These are phyloP conservation scores for Datura wrightii DNA, from an alignment of 257 asterid genomes.

Conservation along the genomic window DNA sequence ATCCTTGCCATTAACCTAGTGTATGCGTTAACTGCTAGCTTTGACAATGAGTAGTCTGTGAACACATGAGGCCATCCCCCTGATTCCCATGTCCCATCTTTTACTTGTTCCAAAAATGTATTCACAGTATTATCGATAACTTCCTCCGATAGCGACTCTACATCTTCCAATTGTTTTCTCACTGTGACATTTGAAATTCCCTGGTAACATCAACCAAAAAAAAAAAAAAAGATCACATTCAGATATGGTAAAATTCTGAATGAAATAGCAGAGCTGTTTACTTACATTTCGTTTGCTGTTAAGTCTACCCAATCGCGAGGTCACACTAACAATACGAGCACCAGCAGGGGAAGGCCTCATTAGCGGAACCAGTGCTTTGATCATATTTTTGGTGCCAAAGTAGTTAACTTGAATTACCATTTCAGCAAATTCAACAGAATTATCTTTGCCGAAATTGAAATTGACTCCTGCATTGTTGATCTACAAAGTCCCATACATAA, in stretches of 20 bases:
- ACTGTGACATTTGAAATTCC: constrained; percentile 64
- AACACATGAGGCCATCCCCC: constrained; percentile 87
- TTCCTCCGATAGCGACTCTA: constrained; percentile 67
- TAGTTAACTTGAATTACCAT: constrained; percentile 74
- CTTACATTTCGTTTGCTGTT: constrained; percentile 79
- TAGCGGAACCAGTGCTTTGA: constrained; percentile 73
- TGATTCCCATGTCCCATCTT: constrained; percentile 74
- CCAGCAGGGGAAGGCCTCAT: constrained; percentile 74
- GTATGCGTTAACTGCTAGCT: constrained; percentile 73
- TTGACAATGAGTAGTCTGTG: constrained; percentile 90
- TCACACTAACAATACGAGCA: constrained; percentile 80
- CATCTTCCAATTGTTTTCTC: constrained; percentile 68
- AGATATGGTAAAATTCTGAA: not conserved
- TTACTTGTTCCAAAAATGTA: constrained; percentile 66
- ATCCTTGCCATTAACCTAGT: constrained; percentile 65
- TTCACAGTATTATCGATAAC: constrained; percentile 60
- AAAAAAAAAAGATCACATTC: not conserved
- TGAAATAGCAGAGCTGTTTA: not conserved
- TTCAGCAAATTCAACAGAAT: constrained; percentile 75
- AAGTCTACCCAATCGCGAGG: constrained; percentile 81
- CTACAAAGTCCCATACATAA: constrained; percentile 45
- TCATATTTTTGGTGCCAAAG: constrained; percentile 80
- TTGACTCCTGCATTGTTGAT: constrained; percentile 92
- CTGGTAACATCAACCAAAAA: constrained; percentile 42
- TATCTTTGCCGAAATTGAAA: constrained; percentile 73